These are phyloP conservation scores for Fusarium xyrophilum DNA, from an alignment of 2,329 filamentous ascomycete species.

Conservation along the genomic window DNA sequence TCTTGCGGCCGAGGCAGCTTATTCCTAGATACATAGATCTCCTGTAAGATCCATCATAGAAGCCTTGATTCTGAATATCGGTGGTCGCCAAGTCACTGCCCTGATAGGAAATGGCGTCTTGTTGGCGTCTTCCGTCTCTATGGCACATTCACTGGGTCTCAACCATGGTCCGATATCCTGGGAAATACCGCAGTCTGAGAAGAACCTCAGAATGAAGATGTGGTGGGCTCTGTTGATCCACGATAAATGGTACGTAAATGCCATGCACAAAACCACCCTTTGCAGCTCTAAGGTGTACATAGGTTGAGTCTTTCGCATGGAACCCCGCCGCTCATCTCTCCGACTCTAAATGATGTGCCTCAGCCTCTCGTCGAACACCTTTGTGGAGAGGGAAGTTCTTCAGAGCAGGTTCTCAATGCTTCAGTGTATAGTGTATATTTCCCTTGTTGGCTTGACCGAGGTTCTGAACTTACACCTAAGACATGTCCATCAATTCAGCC, in stretches of 20 bases:
- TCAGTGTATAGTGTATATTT: slow-evolving; percentile 55
- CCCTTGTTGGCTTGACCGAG: slow-evolving; percentile 54
- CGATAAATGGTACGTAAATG: slow-evolving; percentile 57
- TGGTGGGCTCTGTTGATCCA: slow-evolving; percentile 65
- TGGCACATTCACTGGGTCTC: slow-evolving; percentile 61
- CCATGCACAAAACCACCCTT: rapidly evolving
- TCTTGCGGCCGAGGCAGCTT: slow-evolving; percentile 64
- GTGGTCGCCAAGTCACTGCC: slow-evolving; percentile 65
- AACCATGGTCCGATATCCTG: slow-evolving; percentile 61
- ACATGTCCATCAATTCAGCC: slow-evolving; percentile 47
- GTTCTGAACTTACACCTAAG: slow-evolving; percentile 44
- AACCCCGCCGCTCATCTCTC: slow-evolving; percentile 57
- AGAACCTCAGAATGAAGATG: slow-evolving; percentile 58
- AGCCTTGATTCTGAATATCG: slow-evolving; percentile 64
- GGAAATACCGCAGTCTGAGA: slow-evolving; percentile 60
- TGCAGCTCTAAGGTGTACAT: neutral
- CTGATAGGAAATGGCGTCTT: slow-evolving; percentile 64
- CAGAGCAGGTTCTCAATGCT: slow-evolving; percentile 39
- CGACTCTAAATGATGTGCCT: slow-evolving; percentile 57
- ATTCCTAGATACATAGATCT: slow-evolving; percentile 64
- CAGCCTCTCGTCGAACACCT: slow-evolving; percentile 49
- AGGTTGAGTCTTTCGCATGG: slow-evolving; percentile 62
- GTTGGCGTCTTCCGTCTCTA: slow-evolving; percentile 58
- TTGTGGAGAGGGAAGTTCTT: slow-evolving; percentile 31
- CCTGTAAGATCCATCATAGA: slow-evolving; percentile 66